Evolutionary conservation across 129 eudicot genomes (phyloP).

Genomic region (Centella asiatica): DNA sequence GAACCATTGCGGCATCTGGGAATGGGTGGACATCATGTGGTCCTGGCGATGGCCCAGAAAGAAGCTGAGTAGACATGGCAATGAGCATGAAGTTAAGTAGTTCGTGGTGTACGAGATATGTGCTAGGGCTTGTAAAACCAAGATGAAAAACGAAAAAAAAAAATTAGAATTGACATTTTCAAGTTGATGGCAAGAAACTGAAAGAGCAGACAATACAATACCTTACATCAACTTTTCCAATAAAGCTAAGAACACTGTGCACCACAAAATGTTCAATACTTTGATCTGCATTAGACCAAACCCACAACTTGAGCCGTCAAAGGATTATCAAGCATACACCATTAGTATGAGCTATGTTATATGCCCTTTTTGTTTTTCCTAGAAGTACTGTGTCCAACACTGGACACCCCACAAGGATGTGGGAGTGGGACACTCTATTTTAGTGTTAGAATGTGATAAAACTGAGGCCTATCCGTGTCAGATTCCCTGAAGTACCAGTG

Average conservation of each 20-base stretch:
- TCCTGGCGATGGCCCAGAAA: conserved; percentile 46
- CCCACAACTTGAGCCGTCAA: background rate
- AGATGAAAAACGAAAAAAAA: conserved; percentile 5
- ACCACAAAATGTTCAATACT: conserved; percentile 44
- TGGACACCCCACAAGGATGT: no score
- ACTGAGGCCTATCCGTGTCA: no score
- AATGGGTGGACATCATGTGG: conserved; percentile 81
- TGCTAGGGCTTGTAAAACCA: conserved; percentile 48
- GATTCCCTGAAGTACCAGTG: no score
- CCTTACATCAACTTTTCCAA: conserved; percentile 80
- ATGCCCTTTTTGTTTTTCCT: no score
- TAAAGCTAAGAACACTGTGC: conserved; percentile 62
- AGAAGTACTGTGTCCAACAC: no score
- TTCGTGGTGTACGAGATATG: conserved; percentile 57
- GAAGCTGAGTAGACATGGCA: conserved; percentile 16
- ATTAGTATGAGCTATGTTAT: no score
- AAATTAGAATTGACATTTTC: background rate
- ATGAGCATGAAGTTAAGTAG: conserved; percentile 12
- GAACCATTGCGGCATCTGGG: conserved; percentile 72
- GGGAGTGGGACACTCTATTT: no score
- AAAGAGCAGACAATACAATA: conserved; percentile 37
- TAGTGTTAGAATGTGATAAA: no score
- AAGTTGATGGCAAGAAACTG: conserved; percentile 2
- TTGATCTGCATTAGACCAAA: conserved; percentile 41
- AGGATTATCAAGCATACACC: background rate